phyloP scores from a whole-genome alignment of 1,139 yeast species.

The Arxiozyma bovina region DNA sequence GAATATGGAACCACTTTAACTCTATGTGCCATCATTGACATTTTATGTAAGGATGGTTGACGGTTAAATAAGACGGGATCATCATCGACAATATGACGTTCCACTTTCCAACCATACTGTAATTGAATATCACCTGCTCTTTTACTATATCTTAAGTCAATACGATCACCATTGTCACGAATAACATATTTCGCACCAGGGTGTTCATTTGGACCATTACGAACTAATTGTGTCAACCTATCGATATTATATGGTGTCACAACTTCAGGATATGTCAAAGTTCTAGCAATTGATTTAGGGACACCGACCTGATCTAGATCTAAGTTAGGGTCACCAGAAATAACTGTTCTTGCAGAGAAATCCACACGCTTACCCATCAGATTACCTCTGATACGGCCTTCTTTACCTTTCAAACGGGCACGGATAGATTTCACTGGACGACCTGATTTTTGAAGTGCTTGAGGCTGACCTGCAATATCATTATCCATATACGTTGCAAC shows the following conservation, averaged over 20 bases:
- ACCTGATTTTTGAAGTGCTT: slow-evolving; percentile 96
- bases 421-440: slow-evolving; percentile 97
- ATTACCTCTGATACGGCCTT: slow-evolving; percentile 97
- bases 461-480: slow-evolving; percentile 99
- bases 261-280: slow-evolving; percentile 91
- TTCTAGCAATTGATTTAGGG: slow-evolving; percentile 91
- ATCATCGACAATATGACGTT: slow-evolving; percentile 93
- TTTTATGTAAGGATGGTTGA: slow-evolving; percentile 97
- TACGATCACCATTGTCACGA: slow-evolving; percentile 97
- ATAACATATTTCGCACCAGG: slow-evolving; percentile 99
- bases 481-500: slow-evolving; percentile 99
- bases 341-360: slow-evolving; percentile 97
- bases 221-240: slow-evolving; percentile 79
- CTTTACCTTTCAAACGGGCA: slow-evolving; percentile 98
- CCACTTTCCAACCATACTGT: slow-evolving; percentile 98
- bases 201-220: slow-evolving; percentile 98
- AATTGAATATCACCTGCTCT: slow-evolving; percentile 97
- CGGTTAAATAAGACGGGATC: slow-evolving; percentile 98
- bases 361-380: slow-evolving; percentile 99
- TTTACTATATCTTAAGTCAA: slow-evolving; percentile 90
- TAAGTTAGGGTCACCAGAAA: slow-evolving; percentile 97
- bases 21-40: slow-evolving; percentile 99
- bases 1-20: slow-evolving; percentile 98
- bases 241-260: slow-evolving; percentile 97
- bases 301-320: slow-evolving; percentile 98